These are phyloP conservation scores for Colletotrichum sp. DNA, from an alignment of 2,329 filamentous ascomycete species.

Conservation along the genomic window DNA sequence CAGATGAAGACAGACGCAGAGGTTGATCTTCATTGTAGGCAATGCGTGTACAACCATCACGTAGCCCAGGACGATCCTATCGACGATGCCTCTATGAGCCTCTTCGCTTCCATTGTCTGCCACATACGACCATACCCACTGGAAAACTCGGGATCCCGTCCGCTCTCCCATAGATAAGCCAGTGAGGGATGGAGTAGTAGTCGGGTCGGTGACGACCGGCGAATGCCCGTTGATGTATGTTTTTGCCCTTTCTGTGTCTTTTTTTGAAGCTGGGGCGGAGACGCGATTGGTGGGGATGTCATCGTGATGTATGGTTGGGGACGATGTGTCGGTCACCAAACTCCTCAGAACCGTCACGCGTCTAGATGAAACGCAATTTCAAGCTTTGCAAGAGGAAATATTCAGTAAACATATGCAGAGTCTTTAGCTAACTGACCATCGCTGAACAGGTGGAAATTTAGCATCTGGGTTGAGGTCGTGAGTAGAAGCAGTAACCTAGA, in stretches of 20 bases:
- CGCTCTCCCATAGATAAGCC: neutral
- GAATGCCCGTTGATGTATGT: neutral
- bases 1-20: too few species aligned
- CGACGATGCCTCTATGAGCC: too few species aligned
- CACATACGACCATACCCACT: neutral
- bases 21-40: too few species aligned
- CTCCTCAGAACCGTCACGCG: neutral
- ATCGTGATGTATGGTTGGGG: neutral
- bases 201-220: neutral
- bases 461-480: neutral
- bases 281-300: neutral
- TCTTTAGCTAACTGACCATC: neutral
- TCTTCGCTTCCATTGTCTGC: accelerated
- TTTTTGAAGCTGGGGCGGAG: neutral
- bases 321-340: neutral
- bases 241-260: neutral
- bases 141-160: neutral
- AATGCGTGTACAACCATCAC: too few species aligned
- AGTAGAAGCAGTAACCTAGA: neutral
- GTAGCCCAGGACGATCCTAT: too few species aligned
- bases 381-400: too few species aligned
- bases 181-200: neutral
- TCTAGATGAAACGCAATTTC: neutral
- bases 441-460: neutral
- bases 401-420: neutral